Conservation (phyloP, 2,329 filamentous ascomycete genomes). For the Trichoderma asperellum region DNA sequence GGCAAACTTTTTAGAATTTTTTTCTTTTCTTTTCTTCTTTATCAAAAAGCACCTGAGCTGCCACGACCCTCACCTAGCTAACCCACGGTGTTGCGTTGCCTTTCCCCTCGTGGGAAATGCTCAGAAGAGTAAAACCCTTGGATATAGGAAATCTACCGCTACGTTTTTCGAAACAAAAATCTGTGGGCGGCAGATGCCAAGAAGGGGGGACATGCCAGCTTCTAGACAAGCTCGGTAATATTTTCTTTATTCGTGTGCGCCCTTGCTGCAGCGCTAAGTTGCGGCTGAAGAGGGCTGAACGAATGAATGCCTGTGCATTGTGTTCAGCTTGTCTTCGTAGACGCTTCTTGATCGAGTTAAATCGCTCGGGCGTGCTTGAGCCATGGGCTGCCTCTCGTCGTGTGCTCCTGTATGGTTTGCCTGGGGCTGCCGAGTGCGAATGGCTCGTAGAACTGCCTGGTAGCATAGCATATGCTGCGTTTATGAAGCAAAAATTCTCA, state of each 20-base stretch:
- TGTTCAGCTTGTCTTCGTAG: background rate
- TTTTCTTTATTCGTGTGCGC: background rate
- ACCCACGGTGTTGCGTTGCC: slow-evolving; percentile 66
- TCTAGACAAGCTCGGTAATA: slow-evolving; percentile 11
- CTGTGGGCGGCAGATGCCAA: slow-evolving; percentile 62
- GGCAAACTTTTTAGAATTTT: slow-evolving; percentile 38
- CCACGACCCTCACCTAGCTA: slow-evolving; percentile 64
- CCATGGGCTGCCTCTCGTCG: background rate
- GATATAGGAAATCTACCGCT: slow-evolving; percentile 66
- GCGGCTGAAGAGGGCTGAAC: background rate
- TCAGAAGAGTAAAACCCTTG: slow-evolving; percentile 65
- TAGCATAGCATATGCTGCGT: background rate
- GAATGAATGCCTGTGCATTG: background rate
- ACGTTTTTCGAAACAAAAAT: slow-evolving; percentile 38
- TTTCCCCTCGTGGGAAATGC: slow-evolving; percentile 54
- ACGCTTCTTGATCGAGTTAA: background rate
- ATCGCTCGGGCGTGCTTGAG: background rate
- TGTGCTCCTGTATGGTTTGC: background rate
- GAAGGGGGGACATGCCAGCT: slow-evolving; percentile 59
- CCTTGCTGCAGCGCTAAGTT: slow-evolving; percentile 10
- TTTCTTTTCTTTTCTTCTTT: slow-evolving; percentile 51
- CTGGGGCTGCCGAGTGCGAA: background rate
- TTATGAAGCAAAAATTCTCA: background rate
- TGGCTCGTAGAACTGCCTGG: background rate
- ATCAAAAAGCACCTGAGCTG: slow-evolving; percentile 68